A percentile compares a stretch with the other conserved stretches of the same genome.
These are phyloP conservation scores for Picea engelmannii DNA, from an alignment of 83 land plant genomes.

Conservation along the genomic window DNA sequence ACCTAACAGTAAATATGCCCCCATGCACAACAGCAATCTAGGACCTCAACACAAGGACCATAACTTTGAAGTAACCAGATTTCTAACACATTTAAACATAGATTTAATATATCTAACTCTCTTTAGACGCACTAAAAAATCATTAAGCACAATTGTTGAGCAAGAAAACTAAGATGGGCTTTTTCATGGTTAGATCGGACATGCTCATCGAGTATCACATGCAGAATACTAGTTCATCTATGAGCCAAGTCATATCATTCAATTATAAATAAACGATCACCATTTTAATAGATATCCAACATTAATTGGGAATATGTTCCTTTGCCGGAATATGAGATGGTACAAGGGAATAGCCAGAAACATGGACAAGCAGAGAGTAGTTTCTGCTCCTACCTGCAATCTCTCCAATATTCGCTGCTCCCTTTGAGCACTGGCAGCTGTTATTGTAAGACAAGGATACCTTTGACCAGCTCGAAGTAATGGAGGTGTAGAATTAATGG, in stretches of 20 bases:
- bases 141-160: no score
- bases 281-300: background rate
- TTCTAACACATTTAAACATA: no score
- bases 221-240: background rate
- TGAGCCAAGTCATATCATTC: no score
- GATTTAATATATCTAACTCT: no score
- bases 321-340: background rate
- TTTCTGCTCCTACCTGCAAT: slow-evolving; percentile 55
- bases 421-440: slow-evolving; percentile 45
- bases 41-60: no score
- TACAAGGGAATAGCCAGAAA: slow-evolving; percentile 7
- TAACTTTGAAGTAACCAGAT: no score
- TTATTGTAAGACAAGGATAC: slow-evolving; percentile 45
- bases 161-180: background rate
- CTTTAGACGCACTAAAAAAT: no score
- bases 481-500: slow-evolving; percentile 10
- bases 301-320: background rate
- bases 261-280: no score
- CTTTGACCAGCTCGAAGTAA: slow-evolving; percentile 27
- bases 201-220: background rate
- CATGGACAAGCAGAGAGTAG: background rate
- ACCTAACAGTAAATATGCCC: no score
- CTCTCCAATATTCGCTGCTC: slow-evolving; percentile 75
- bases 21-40: no score
- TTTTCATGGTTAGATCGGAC: background rate